A percentile compares a stretch with the other conserved stretches of the same genome.
These are phyloP conservation scores for Edaphochlamys debaryana DNA, from an alignment of 139 green algal species.

Conservation along the genomic window DNA sequence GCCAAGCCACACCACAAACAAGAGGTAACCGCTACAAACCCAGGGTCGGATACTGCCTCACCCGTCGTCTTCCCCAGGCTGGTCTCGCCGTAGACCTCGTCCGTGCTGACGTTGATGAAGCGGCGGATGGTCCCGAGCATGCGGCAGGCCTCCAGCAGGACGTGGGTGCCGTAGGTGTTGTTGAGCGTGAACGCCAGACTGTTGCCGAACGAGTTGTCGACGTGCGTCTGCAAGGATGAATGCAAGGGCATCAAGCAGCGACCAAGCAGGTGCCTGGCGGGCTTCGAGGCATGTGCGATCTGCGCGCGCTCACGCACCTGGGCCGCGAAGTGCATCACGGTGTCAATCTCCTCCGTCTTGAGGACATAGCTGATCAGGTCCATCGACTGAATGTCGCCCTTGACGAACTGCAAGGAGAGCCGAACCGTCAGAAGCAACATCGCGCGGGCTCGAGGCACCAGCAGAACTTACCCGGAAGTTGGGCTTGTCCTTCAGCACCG, in stretches of 20 bases:
- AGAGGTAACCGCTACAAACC: too few species aligned
- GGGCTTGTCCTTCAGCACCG: slow-evolving; percentile 50
- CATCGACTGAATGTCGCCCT: slow-evolving; percentile 91
- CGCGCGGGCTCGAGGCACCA: not conserved
- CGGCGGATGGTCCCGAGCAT: slow-evolving; percentile 80
- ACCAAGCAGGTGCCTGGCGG: not conserved
- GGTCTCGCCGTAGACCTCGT: slow-evolving; percentile 90
- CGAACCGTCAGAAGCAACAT: not conserved
- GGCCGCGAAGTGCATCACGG: slow-evolving; percentile 98
- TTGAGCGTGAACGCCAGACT: slow-evolving; percentile 94
- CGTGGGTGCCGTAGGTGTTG: slow-evolving; percentile 98
- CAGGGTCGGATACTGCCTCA: too few species aligned
- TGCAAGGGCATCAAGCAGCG: not conserved
- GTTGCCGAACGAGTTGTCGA: slow-evolving; percentile 99
- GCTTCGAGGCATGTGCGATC: too few species aligned
- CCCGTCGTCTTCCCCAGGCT: slow-evolving; percentile 75
- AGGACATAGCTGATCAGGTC: slow-evolving; percentile 94
- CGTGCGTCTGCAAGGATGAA: slow-evolving; percentile 86
- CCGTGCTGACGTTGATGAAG: slow-evolving; percentile 94
- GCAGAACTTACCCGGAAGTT: slow-evolving; percentile 87
- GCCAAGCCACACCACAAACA: too few species aligned
- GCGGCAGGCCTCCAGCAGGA: slow-evolving; percentile 92
- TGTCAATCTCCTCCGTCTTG: slow-evolving; percentile 90
- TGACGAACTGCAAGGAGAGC: slow-evolving; percentile 80
- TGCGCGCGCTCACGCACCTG: slow-evolving; percentile 56